A percentile compares a stretch with the other conserved stretches of the same genome.
These are phyloP conservation scores for Amphibolis antarctica DNA, from an alignment of 106 monocot genomes.

Conservation along the genomic window DNA sequence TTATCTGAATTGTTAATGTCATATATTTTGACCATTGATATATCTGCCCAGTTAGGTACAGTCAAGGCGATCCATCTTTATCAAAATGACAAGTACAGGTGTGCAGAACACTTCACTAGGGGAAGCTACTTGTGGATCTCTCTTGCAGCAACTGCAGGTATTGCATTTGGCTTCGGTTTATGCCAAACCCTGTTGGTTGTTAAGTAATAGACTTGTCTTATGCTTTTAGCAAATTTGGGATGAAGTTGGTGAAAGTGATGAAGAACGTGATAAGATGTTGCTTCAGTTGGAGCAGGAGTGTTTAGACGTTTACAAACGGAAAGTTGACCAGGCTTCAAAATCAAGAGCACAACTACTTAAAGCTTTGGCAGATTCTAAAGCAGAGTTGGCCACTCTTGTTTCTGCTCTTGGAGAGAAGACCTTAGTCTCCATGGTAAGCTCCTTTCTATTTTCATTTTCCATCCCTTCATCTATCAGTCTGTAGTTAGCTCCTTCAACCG, in stretches of 20 bases:
- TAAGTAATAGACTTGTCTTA: neutral
- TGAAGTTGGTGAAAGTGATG: slow-evolving; percentile 91
- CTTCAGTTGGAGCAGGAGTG: slow-evolving; percentile 92
- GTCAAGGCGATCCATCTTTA: neutral
- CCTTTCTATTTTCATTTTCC: neutral
- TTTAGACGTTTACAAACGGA: slow-evolving; percentile 91
- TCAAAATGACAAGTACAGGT: slow-evolving; percentile 33
- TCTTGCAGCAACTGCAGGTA: slow-evolving; percentile 61
- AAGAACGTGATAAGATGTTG: slow-evolving; percentile 81
- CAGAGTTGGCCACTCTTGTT: slow-evolving; percentile 53
- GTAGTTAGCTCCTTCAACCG: neutral
- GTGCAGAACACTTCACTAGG: slow-evolving; percentile 18
- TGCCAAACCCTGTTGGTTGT: no score
- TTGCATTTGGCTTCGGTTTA: neutral
- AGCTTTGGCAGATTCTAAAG: slow-evolving; percentile 73
- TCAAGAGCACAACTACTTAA: slow-evolving; percentile 76
- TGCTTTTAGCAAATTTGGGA: slow-evolving; percentile 75
- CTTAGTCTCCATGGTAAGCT: slow-evolving; percentile 47
- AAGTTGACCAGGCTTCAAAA: slow-evolving; percentile 76
- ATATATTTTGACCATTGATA: neutral
- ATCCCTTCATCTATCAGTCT: no score
- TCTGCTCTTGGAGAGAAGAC: slow-evolving; percentile 76
- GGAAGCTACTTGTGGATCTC: slow-evolving; percentile 39
- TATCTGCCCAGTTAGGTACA: neutral
- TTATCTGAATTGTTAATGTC: no score